Conservation (phyloP, 2,329 filamentous ascomycete genomes). For the Cladophialophora chaetospira region DNA sequence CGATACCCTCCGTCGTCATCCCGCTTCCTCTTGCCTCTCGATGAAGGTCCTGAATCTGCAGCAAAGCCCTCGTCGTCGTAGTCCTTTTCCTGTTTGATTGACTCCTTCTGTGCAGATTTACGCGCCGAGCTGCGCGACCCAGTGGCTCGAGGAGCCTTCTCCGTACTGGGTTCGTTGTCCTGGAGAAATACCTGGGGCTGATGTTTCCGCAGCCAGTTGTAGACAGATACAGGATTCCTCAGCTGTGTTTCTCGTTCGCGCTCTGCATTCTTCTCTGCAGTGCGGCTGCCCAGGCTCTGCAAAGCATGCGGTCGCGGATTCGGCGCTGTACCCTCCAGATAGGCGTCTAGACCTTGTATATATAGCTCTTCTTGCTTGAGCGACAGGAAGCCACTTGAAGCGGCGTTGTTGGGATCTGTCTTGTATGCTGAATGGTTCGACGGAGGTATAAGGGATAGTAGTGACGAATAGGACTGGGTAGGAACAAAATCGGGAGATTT, state of each 20-base stretch:
- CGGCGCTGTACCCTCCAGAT: slow-evolving; percentile 17
- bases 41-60: slow-evolving; percentile 37
- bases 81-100: slow-evolving; percentile 39
- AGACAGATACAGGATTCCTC: slow-evolving; percentile 85
- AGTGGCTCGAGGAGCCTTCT: slow-evolving; percentile 45
- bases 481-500: slow-evolving; percentile 45
- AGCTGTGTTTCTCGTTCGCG: slow-evolving; percentile 59
- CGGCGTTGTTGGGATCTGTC: slow-evolving; percentile 19
- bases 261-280: slow-evolving; percentile 53
- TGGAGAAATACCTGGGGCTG: slow-evolving; percentile 83
- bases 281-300: slow-evolving; percentile 45
- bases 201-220: slow-evolving; percentile 90
- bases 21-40: slow-evolving; percentile 50
- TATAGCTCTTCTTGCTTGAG: slow-evolving; percentile 48
- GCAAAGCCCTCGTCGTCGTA: slow-evolving; percentile 48
- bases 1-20: slow-evolving; percentile 51
- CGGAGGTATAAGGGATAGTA: slow-evolving; percentile 13
- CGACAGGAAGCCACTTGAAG: slow-evolving; percentile 45
- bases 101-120: slow-evolving; percentile 35
- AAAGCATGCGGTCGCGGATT: slow-evolving; percentile 40
- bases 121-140: slow-evolving; percentile 47
- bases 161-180: slow-evolving; percentile 60
- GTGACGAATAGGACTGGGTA: slow-evolving; percentile 33
- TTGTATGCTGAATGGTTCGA: slow-evolving; percentile 8
- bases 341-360: slow-evolving; percentile 46